Percentiles rank a stretch among this genome's conserved stretches.
These are phyloP conservation scores for Arthrobotrys megalospora DNA, from an alignment of 2,329 filamentous ascomycete species.

Conservation along the genomic window DNA sequence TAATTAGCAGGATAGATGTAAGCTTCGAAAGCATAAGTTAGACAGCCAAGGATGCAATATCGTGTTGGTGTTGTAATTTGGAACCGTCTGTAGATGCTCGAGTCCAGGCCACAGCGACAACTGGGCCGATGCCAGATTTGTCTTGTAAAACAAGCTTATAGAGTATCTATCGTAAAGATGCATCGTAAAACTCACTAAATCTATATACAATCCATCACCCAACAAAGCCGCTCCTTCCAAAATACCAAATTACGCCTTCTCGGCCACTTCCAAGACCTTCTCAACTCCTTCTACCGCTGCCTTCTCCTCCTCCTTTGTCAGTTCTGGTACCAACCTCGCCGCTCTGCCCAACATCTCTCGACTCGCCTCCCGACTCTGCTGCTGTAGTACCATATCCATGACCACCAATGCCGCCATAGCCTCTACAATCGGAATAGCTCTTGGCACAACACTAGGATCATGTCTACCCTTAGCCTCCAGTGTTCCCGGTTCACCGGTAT, in stretches of 20 bases:
- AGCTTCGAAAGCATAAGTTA: too few species aligned
- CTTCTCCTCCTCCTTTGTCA: slow-evolving; percentile 43
- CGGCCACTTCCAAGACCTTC: slow-evolving; percentile 30
- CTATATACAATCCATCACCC: slow-evolving; percentile 17
- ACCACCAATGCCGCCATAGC: slow-evolving; percentile 90
- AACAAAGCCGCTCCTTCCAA: background rate
- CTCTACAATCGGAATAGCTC: slow-evolving; percentile 90
- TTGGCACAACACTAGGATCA: slow-evolving; percentile 91
- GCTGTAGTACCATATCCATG: slow-evolving; percentile 88
- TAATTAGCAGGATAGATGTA: too few species aligned
- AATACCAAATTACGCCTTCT: slow-evolving; percentile 4
- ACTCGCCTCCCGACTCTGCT: slow-evolving; percentile 72
- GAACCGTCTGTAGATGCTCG: too few species aligned
- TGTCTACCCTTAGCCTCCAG: slow-evolving; percentile 94
- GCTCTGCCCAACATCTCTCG: slow-evolving; percentile 52
- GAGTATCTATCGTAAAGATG: background rate
- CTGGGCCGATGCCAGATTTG: too few species aligned
- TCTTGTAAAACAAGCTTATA: background rate
- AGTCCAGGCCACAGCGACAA: too few species aligned
- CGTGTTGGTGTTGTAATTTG: too few species aligned
- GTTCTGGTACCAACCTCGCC: slow-evolving; percentile 40
- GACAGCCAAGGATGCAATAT: too few species aligned
- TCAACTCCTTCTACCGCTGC: slow-evolving; percentile 33
- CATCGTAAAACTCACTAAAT: slow-evolving; percentile 1
- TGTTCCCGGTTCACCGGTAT: slow-evolving; percentile 81